Evolutionary conservation across 2,329 filamentous ascomycete genomes (phyloP), one percentile per base, ranked within the genome.

Genomic region (Colletotrichum echinochloae): DNA sequence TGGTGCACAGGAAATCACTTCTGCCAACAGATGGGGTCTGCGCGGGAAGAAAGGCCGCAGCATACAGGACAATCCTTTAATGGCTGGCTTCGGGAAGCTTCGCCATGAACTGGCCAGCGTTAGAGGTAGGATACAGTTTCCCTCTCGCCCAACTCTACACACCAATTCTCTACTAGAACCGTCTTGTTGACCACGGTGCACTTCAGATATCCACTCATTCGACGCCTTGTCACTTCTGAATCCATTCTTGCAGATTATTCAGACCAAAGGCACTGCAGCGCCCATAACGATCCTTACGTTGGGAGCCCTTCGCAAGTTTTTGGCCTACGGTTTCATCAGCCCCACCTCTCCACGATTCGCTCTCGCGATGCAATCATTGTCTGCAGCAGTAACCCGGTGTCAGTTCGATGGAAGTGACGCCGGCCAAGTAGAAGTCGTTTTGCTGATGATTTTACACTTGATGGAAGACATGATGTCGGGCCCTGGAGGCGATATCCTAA

Each of bases 401-500:
- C 92, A 97, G 71, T 99, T 99, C 77, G 96, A 98, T 81, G 95
- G 96, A 33, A 98, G 94, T 79, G 96, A 99, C 79, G 94, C 94
- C 23, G 91, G 95, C 0, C 94, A 97, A 72, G 96, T 98, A 77
- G 96, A 99, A 81, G 94, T 98, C 63, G 97, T 99, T 18, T 87
- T 98, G 65, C 85, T 98, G 66, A 92, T 97, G 83, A 98, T 99
- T 76, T 82, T 99, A 70, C 96, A 97, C 78, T 87, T 99, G 56
- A 99, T 99, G 96, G 96, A 99, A 81, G 93, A 94, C 77, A 98
- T 99, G 92, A 91, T 99, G 76, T 97, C 95, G 20, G 94, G 96
- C 0, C 94, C 95, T 0, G 94, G 95, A 37, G 96, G 96, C 46
- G 92, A 97, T 74, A 89, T 98, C 14, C 85, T 99, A n/a, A 97